Conservation (phyloP, 139 green algal species). For the Coelastrella sp. region DNA sequence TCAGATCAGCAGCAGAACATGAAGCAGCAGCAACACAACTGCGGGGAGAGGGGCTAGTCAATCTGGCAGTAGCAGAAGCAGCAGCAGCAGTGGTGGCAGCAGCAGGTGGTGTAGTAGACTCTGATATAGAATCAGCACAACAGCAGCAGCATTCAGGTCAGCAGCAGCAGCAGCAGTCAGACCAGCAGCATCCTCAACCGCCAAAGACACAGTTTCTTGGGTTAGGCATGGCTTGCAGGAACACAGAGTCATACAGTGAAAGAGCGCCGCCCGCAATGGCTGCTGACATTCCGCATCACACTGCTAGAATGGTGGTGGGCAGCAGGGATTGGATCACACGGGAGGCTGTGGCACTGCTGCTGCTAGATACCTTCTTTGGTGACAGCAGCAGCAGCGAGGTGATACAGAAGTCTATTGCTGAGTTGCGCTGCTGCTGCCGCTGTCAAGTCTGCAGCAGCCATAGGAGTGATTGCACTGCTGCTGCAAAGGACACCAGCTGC, state of each 20-base stretch:
- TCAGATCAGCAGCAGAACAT: neutral
- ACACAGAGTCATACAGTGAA: neutral
- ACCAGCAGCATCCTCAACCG: neutral
- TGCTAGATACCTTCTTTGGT: slow-evolving; percentile 1
- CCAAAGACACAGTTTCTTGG: neutral
- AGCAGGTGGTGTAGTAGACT: neutral
- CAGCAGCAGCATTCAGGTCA: neutral
- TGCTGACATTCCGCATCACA: too few relatives aligned
- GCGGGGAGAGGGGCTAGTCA: neutral
- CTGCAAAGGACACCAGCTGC: neutral
- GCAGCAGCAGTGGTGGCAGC: neutral
- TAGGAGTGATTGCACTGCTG: neutral
- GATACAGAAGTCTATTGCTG: neutral
- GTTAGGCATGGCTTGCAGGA: neutral
- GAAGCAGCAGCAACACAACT: neutral
- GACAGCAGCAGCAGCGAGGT: too few relatives aligned
- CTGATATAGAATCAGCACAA: too few relatives aligned
- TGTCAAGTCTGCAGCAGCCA: neutral
- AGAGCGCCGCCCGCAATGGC: too few relatives aligned
- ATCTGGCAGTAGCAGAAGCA: neutral
- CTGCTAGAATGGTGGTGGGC: neutral
- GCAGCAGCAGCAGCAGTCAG: neutral
- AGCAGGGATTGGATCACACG: neutral
- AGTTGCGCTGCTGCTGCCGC: neutral
- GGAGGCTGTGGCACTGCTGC: neutral